Evolutionary conservation across 345 rosid species (phyloP).

Genomic region (Laguncularia racemosa): DNA sequence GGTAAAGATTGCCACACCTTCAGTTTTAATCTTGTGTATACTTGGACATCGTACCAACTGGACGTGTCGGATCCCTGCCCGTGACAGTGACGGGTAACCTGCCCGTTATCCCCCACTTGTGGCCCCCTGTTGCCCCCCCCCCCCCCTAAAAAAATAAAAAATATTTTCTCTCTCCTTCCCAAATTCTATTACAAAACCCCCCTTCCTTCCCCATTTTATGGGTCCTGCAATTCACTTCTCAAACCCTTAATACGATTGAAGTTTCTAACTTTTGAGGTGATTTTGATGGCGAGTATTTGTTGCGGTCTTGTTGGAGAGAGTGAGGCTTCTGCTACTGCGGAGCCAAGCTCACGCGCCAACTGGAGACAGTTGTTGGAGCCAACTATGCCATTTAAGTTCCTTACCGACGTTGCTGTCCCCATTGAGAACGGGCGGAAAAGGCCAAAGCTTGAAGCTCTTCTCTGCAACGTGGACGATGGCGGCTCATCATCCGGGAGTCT

Average conservation of each 20-base stretch:
- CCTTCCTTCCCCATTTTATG: slow-evolving; percentile 11
- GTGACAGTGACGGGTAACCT: slow-evolving; percentile 61
- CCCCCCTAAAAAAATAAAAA: background rate
- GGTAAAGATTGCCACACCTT: slow-evolving; percentile 31
- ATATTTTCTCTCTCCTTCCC: background rate
- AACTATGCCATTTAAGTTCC: slow-evolving; percentile 37
- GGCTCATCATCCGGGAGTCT: slow-evolving; percentile 12
- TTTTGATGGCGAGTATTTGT: slow-evolving; percentile 68
- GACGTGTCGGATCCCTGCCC: slow-evolving; percentile 70
- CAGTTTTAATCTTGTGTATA: slow-evolving; percentile 26
- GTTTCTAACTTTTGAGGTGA: background rate
- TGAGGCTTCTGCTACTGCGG: slow-evolving; percentile 45
- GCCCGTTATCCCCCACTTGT: slow-evolving; percentile 42
- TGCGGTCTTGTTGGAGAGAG: slow-evolving; percentile 66
- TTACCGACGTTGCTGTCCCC: slow-evolving; percentile 37
- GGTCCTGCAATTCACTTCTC: slow-evolving; percentile 11
- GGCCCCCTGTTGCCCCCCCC: slow-evolving; percentile 41
- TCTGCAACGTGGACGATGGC: background rate
- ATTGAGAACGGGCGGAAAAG: slow-evolving; percentile 41
- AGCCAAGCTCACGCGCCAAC: slow-evolving; percentile 39
- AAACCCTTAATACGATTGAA: background rate
- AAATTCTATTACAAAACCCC: slow-evolving; percentile 6
- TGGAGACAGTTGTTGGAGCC: slow-evolving; percentile 56
- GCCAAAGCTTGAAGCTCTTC: slow-evolving; percentile 24
- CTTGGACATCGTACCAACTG: slow-evolving; percentile 65